Conservation (phyloP, 495 filamentous ascomycete species). For the Penicillium turbatum region DNA sequence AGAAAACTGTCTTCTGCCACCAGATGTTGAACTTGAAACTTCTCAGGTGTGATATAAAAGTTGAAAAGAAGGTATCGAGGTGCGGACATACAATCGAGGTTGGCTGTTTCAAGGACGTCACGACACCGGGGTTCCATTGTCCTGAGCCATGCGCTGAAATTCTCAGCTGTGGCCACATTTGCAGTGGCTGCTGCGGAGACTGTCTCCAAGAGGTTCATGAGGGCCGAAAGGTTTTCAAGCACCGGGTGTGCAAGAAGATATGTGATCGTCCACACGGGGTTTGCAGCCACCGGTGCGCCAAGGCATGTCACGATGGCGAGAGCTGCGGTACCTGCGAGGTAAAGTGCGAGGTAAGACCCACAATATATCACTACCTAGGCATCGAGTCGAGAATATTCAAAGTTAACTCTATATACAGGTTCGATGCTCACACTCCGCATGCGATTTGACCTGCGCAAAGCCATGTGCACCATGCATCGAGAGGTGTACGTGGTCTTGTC, state of each 20-base stretch:
- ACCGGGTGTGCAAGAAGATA: slow-evolving; percentile 2
- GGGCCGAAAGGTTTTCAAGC: neutral
- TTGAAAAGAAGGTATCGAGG: slow-evolving; percentile 1
- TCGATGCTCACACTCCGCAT: slow-evolving; percentile 8
- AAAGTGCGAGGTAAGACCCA: slow-evolving; percentile 37
- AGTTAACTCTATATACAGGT: slow-evolving; percentile 1
- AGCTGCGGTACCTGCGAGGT: slow-evolving; percentile 50
- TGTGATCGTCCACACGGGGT: slow-evolving; percentile 10
- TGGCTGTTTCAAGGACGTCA: slow-evolving; percentile 1
- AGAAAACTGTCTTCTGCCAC: neutral
- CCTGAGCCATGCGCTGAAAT: slow-evolving; percentile 1
- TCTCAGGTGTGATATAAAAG: neutral
- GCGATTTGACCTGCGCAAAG: slow-evolving; percentile 42
- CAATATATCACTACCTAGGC: no score
- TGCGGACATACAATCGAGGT: slow-evolving; percentile 3
- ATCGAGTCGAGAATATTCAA: no score
- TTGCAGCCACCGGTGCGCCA: slow-evolving; percentile 7
- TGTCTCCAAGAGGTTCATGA: neutral
- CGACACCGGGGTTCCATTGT: slow-evolving; percentile 1
- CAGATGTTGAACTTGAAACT: neutral
- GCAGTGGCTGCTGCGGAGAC: neutral
- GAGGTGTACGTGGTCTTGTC: slow-evolving; percentile 49
- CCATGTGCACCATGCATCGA: slow-evolving; percentile 60
- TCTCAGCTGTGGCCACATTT: slow-evolving; percentile 6
- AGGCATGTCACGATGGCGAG: neutral